Evolutionary conservation across 352 stramenopile genomes (phyloP).

Genomic region (Thraustochytrium aureum): DNA sequence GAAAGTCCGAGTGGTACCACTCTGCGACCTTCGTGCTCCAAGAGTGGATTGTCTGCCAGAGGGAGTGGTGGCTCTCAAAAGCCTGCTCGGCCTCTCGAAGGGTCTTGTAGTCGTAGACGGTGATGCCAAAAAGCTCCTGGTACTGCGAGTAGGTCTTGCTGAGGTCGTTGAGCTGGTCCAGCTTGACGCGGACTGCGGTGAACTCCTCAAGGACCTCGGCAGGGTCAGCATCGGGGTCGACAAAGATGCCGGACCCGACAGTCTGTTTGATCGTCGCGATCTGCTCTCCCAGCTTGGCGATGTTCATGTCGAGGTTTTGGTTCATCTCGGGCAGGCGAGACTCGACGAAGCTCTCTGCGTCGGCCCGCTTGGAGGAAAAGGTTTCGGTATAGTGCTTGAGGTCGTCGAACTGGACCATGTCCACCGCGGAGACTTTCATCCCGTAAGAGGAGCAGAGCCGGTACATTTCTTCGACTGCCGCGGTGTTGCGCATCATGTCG

Average conservation of each 20-base stretch:
- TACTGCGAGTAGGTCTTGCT: conserved; percentile 87
- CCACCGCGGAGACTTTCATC: conserved; percentile 83
- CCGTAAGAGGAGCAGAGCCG: conserved; percentile 80
- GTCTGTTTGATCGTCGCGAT: conserved; percentile 66
- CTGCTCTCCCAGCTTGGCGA: conserved; percentile 85
- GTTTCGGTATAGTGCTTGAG: conserved; percentile 75
- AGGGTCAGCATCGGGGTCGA: conserved; percentile 76
- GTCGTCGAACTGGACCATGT: conserved; percentile 74
- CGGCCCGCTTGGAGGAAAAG: conserved; percentile 81
- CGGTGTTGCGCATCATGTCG: conserved; percentile 52
- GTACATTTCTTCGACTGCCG: conserved; percentile 90
- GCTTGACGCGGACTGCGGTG: conserved; percentile 66
- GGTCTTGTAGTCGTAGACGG: conserved; percentile 81
- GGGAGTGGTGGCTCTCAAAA: conserved; percentile 71
- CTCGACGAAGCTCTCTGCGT: conserved; percentile 76
- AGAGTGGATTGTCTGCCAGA: conserved; percentile 77
- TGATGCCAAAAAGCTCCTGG: conserved; percentile 81
- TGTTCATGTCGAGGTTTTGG: conserved; percentile 83
- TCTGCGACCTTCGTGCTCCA: conserved; percentile 76
- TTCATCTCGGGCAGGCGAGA: conserved; percentile 83
- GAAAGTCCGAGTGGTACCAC: conserved; percentile 77
- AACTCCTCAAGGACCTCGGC: conserved; percentile 58
- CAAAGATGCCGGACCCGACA: conserved; percentile 72
- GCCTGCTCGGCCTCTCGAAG: conserved; percentile 78
- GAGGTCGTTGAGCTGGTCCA: conserved; percentile 78